Evolutionary conservation across 441 rosid genomes (phyloP).

Genomic region (Populus hybrid): DNA sequence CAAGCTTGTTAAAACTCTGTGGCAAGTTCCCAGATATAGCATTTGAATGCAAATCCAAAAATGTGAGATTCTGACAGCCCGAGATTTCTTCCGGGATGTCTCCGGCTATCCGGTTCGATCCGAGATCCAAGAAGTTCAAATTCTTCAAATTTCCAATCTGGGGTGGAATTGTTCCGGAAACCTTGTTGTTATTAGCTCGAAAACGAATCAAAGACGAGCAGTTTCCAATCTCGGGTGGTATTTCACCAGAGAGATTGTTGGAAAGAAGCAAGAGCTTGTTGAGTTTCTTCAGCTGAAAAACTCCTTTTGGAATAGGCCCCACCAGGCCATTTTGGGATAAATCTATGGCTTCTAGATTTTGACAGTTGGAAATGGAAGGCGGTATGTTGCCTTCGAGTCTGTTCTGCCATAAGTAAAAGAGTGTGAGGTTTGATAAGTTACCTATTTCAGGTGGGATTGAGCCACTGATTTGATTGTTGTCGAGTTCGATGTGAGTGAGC

Average conservation of each 20-base stretch:
- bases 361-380: conserved; percentile 51
- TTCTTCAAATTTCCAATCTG: conserved; percentile 50
- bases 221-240: conserved; percentile 56
- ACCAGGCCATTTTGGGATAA: conserved; percentile 55
- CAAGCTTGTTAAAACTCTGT: conserved; percentile 35
- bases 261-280: conserved; percentile 63
- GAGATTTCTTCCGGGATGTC: conserved; percentile 45
- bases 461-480: conserved; percentile 71
- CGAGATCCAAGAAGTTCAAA: conserved; percentile 58
- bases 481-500: conserved; percentile 68
- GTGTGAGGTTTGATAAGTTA: conserved; percentile 44
- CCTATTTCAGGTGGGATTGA: conserved; percentile 55
- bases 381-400: conserved; percentile 62
- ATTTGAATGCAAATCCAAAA: conserved; percentile 65
- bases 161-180: conserved; percentile 48
- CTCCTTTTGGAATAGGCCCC: conserved; percentile 62
- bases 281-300: conserved; percentile 53
- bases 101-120: conserved; percentile 50
- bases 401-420: conserved; percentile 67
- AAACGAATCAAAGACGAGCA: conserved; percentile 55
- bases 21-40: conserved; percentile 53
- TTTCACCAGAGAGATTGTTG: conserved; percentile 51
- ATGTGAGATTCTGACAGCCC: conserved; percentile 55
- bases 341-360: conserved; percentile 51
- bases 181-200: conserved; percentile 46